Evolutionary conservation across 2,329 filamentous ascomycete species (phyloP).

Genomic region (Ambrosiella xylebori): DNA sequence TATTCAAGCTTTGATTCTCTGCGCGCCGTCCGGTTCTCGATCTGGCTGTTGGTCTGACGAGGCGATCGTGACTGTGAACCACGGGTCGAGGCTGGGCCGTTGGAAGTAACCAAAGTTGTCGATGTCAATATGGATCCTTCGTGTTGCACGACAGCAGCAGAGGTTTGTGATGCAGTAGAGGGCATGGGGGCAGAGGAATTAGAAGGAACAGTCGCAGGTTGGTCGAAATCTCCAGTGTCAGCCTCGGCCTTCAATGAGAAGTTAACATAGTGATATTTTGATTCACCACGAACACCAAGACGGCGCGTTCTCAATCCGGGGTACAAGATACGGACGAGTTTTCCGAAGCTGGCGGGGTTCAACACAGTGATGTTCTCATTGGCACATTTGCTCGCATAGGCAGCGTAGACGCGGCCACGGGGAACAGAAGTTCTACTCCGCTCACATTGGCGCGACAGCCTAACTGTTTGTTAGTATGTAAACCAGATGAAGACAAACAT

Average conservation of each 20-base stretch:
- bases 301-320: conserved; percentile 85
- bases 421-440: conserved; percentile 74
- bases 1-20: background rate
- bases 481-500: background rate
- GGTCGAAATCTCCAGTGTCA: conserved; percentile 7
- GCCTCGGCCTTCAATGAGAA: conserved; percentile 41
- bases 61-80: too few species aligned
- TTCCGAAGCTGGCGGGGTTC: conserved; percentile 94
- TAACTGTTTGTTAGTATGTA: conserved; percentile 20
- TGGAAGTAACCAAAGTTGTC: too few species aligned
- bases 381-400: conserved; percentile 83
- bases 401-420: conserved; percentile 81
- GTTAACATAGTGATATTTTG: conserved; percentile 89
- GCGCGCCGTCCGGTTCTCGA: background rate
- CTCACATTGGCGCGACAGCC: conserved; percentile 57
- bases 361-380: conserved; percentile 86
- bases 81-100: too few species aligned
- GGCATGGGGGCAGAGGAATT: background rate
- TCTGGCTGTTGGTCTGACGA: too few species aligned
- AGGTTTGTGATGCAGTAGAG: background rate
- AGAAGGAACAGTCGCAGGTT: background rate
- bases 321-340: conserved; percentile 89
- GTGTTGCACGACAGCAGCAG: too few species aligned
- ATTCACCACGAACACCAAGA: conserved; percentile 85
- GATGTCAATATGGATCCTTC: too few species aligned